A percentile compares a stretch with the other conserved stretches of the same genome.
Evolutionary conservation across 2,329 filamentous ascomycete genomes (phyloP).

Genomic region (Sporothrix brasiliensis): DNA sequence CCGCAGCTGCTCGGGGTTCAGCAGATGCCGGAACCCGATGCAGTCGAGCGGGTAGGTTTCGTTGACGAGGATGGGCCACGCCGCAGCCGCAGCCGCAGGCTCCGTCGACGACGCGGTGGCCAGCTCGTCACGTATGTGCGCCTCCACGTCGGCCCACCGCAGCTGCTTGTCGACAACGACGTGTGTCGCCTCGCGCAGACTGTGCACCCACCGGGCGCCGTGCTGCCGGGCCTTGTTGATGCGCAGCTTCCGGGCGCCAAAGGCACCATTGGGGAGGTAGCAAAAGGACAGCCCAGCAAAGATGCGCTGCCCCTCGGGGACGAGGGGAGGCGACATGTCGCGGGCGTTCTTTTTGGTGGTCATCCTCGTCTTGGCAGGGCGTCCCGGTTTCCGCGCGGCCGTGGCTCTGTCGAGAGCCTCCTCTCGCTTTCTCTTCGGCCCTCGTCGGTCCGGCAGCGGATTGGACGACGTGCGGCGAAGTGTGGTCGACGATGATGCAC

Average conservation of each 20-base stretch:
- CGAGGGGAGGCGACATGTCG: constrained; percentile 42
- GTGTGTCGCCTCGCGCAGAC: constrained; percentile 68
- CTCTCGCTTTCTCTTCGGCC: constrained; percentile 1
- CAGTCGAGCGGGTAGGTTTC: constrained; percentile 72
- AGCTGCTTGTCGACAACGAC: constrained; percentile 75
- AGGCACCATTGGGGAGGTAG: constrained; percentile 81
- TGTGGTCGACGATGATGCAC: not conserved
- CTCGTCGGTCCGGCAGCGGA: constrained; percentile 13
- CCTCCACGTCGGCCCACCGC: constrained; percentile 64
- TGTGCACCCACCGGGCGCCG: constrained; percentile 71
- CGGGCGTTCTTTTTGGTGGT: not conserved
- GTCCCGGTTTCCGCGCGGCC: not conserved
- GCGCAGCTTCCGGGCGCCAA: constrained; percentile 67
- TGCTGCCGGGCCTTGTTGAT: constrained; percentile 75
- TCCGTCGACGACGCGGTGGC: constrained; percentile 45
- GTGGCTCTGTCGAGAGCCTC: not conserved
- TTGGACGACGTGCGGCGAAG: constrained; percentile 29
- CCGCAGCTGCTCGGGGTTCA: constrained; percentile 61
- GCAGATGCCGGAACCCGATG: constrained; percentile 58
- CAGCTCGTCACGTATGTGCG: constrained; percentile 41
- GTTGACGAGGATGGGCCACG: constrained; percentile 60
- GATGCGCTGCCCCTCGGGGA: constrained; percentile 58
- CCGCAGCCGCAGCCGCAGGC: constrained; percentile 14
- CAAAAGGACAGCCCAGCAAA: constrained; percentile 67
- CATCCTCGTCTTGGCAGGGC: not conserved